Base-by-base conservation (phyloP, 2,329 filamentous ascomycete genomes). In the Lachnellula suecica region DNA sequence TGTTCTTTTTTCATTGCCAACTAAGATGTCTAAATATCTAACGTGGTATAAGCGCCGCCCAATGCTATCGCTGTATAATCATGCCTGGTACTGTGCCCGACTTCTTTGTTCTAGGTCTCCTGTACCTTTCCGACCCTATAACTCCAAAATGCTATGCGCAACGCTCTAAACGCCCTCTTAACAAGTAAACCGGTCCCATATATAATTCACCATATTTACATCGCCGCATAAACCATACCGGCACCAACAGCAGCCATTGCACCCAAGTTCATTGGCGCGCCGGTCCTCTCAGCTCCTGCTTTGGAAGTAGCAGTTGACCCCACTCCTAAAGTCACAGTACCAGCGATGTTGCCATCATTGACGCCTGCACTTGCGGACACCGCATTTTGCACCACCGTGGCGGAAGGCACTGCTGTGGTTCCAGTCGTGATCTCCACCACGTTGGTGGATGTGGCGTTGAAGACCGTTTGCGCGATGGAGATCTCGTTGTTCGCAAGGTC, bases 401-500 rank as follows among this genome's bases (percentile, higher is more conserved):
- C 81, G n/a, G 72, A 74, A 10, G 84, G 84, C 4, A 87, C 76
- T 0, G 74, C 62, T 17, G 68, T 62, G 11, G 68, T 68, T 6
- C 79, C 80, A 10, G 69, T 71, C 20, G 70, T 70, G 51, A 87
- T 85, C 70, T 86, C 82, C 31, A 75, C 59, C 15, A 87, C 69
- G 44, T 74, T 75, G 4, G 73, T 74, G 15, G 62, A 54, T 0
- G 78, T 78, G 4, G 77, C 72, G 64, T 87, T 82, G 68, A 83
- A 85, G 46, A 76, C 79, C 17, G 85, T 85, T 67, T 87, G 82
- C 1, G 86, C 88, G 27, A 91, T 70, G 2, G 83, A 85, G 59
- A 91, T 84, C 69, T 87, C 76, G 66, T 89, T 84, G 67, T 88
- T 89, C 24, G 76, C 81, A 20, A 90, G 74, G 66, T 91, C 87